Conservation (phyloP, 1,139 yeast genomes). For the Yamadazyma oceani region DNA sequence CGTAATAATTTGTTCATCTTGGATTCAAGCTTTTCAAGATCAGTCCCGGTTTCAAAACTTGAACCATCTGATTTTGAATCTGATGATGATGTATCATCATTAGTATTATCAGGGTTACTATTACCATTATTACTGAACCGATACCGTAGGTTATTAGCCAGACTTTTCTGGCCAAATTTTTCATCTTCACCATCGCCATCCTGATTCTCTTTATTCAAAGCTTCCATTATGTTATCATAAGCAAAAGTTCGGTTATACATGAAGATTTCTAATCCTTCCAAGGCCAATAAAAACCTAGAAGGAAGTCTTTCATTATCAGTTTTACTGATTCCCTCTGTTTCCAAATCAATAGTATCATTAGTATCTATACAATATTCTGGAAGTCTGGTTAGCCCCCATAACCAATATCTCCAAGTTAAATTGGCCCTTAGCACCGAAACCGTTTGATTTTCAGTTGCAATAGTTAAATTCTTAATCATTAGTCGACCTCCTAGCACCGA, state of each 20-base stretch:
- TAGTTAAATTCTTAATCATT: conserved; percentile 70
- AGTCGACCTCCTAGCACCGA: conserved; percentile 82
- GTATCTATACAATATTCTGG: conserved; percentile 35
- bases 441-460: conserved; percentile 71
- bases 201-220: conserved; percentile 26
- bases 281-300: conserved; percentile 54
- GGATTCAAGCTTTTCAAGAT: conserved; percentile 6
- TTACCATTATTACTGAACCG: not conserved
- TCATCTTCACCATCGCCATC: not conserved
- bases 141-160: conserved; percentile 1
- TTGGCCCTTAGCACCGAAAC: conserved; percentile 67
- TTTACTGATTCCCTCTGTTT: conserved; percentile 14
- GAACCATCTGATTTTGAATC: conserved; percentile 5
- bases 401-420: conserved; percentile 92
- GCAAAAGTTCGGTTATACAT: conserved; percentile 77
- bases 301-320: conserved; percentile 51
- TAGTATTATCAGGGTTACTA: not conserved
- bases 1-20: conserved; percentile 25
- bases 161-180: no score
- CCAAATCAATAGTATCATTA: conserved; percentile 26
- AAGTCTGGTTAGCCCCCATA: conserved; percentile 48
- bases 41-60: conserved; percentile 2
- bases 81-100: conserved; percentile 2
- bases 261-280: conserved; percentile 82
- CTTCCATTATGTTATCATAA: conserved; percentile 62